phyloP scores from a whole-genome alignment of 169 alveolate genomes.

The Plasmodium adleri region DNA sequence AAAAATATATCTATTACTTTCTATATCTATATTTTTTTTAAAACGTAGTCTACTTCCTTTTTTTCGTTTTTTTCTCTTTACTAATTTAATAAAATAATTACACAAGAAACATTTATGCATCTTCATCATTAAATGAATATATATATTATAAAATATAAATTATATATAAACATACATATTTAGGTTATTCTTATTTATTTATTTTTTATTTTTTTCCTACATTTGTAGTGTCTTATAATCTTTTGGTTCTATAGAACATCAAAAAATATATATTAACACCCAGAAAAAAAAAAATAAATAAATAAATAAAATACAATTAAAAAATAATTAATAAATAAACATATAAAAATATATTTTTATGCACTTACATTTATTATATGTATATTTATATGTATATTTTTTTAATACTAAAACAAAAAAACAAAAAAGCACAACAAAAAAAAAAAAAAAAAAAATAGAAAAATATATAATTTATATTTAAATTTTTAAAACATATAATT shows the following conservation, averaged over 20 bases:
- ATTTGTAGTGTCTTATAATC: no score
- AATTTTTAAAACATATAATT: no score
- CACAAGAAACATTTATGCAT: constrained; percentile 66
- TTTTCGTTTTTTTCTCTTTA: constrained; percentile 21
- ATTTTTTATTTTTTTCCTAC: no score
- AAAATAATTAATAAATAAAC: background rate
- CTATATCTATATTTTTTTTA: background rate
- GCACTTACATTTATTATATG: no score
- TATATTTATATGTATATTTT: no score
- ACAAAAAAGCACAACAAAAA: no score
- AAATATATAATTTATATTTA: no score
- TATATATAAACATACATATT: background rate
- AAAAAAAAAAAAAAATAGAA: no score
- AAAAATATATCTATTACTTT: background rate
- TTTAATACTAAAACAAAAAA: no score
- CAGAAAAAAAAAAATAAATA: background rate
- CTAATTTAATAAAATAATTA: constrained; percentile 26
- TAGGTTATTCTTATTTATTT: background rate
- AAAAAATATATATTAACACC: background rate
- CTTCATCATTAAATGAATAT: constrained; percentile 12
- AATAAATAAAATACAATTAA: background rate
- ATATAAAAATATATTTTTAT: background rate
- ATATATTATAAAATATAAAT: background rate
- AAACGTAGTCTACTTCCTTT: constrained; percentile 4
- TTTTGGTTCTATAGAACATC: no score